A percentile compares a stretch with the other conserved stretches of the same genome.
phyloP scores from a whole-genome alignment of 768 basidiomycete species.

The Boletellus ananiceps region DNA sequence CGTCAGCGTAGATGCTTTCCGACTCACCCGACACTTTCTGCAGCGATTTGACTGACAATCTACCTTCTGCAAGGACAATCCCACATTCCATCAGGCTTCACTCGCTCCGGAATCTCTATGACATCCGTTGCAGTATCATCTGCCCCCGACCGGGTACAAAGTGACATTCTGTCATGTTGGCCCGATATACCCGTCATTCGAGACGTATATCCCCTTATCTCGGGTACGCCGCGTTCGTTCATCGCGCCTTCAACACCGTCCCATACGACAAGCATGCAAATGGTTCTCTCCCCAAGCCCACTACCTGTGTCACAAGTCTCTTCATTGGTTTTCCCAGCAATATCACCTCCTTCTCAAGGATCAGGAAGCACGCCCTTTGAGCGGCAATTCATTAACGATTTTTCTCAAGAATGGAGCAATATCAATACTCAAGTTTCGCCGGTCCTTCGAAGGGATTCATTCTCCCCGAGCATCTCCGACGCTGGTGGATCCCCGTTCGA shows the following conservation, averaged over 20 bases:
- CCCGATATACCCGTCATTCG: not conserved
- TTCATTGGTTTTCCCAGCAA: slow-evolving; percentile 16
- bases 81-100: slow-evolving; percentile 6
- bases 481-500: not conserved
- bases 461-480: slow-evolving; percentile 7
- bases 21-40: slow-evolving; percentile 1
- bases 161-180: not conserved
- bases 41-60: slow-evolving; percentile 9
- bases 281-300: slow-evolving; percentile 28
- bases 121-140: slow-evolving; percentile 5
- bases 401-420: slow-evolving; percentile 17
- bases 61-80: slow-evolving; percentile 4
- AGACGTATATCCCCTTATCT: not conserved
- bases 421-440: slow-evolving; percentile 21
- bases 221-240: slow-evolving; percentile 8
- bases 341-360: slow-evolving; percentile 28
- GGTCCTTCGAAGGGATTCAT: slow-evolving; percentile 11
- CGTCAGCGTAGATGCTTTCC: slow-evolving; percentile 1
- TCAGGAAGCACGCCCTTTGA: slow-evolving; percentile 27
- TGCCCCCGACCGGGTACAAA: slow-evolving; percentile 13
- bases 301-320: slow-evolving; percentile 17
- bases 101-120: not conserved
- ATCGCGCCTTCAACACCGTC: slow-evolving; percentile 14
- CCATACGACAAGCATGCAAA: slow-evolving; percentile 4
- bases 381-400: slow-evolving; percentile 22